These are phyloP conservation scores for Ustilago xerochloae DNA, from an alignment of 1,284 basidiomycete species.

Conservation along the genomic window DNA sequence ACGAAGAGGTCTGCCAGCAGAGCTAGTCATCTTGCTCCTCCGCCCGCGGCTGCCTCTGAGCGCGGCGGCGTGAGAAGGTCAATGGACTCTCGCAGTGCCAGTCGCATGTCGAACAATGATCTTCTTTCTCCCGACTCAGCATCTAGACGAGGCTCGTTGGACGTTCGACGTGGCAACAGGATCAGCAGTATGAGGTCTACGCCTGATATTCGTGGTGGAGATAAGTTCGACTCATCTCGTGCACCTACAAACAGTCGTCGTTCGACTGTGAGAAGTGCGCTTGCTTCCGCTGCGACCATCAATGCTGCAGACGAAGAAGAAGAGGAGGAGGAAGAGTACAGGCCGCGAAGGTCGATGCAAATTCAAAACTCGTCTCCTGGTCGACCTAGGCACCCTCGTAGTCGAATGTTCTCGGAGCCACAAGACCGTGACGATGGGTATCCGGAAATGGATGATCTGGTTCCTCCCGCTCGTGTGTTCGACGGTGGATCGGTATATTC, in stretches of 20 bases:
- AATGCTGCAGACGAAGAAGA: neutral
- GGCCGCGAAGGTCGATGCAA: constrained; percentile 12
- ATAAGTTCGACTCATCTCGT: too few species aligned
- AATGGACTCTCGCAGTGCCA: constrained; percentile 17
- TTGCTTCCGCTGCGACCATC: constrained; percentile 22
- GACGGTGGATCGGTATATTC: constrained; percentile 17
- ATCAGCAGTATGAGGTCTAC: constrained; percentile 20
- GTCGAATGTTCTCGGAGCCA: constrained; percentile 8
- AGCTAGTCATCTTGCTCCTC: constrained; percentile 18
- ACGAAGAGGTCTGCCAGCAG: constrained; percentile 11
- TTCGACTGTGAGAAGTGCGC: constrained; percentile 14
- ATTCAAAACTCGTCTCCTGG: neutral
- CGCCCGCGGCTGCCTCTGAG: constrained; percentile 8
- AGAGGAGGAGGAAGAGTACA: constrained; percentile 5
- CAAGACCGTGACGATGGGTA: constrained; percentile 8
- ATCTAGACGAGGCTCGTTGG: constrained; percentile 27
- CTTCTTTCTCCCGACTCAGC: constrained; percentile 16
- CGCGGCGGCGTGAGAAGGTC: constrained; percentile 6
- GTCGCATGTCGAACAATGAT: neutral
- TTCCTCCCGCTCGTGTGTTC: constrained; percentile 27
- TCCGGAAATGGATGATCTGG: constrained; percentile 40
- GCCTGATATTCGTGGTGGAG: constrained; percentile 22
- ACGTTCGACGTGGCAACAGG: constrained; percentile 13
- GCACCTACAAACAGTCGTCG: neutral
- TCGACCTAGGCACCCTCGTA: constrained; percentile 11